Percentiles rank a stretch among this genome's conserved stretches.
Evolutionary conservation across 768 basidiomycete genomes (phyloP).

Genomic region (Leccinum pellstonianum): DNA sequence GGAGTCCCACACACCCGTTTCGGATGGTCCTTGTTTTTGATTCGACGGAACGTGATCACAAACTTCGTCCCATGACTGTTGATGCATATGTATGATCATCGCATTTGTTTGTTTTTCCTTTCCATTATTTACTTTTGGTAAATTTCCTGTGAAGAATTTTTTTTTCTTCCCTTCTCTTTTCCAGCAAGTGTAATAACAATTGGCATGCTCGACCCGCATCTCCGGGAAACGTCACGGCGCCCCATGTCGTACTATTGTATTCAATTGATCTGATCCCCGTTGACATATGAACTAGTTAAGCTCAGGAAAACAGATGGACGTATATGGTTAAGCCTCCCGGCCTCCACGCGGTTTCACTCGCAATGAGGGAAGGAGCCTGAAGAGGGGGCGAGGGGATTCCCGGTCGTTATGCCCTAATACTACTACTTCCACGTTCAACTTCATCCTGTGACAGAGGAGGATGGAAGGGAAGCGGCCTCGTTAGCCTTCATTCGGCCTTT

Average conservation of each 20-base stretch:
- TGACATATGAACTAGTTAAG: conserved; percentile 17
- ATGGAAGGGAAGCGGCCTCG: background rate
- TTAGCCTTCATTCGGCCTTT: background rate
- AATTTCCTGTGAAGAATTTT: conserved; percentile 22
- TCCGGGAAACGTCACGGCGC: conserved; percentile 23
- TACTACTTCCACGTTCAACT: conserved; percentile 10
- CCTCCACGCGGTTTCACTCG: conserved; percentile 27
- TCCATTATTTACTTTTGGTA: conserved; percentile 13
- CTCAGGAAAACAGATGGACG: conserved; percentile 30
- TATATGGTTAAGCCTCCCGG: conserved; percentile 31
- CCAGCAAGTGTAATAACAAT: background rate
- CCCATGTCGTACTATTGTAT: conserved; percentile 28
- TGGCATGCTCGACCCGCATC: conserved; percentile 14
- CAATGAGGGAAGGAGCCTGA: conserved; percentile 6
- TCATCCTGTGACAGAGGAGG: background rate
- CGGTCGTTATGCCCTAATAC: conserved; percentile 16
- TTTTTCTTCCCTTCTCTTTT: background rate
- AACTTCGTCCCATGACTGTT: background rate
- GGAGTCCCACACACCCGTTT: conserved; percentile 6
- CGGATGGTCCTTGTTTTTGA: conserved; percentile 8
- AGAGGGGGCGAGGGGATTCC: conserved; percentile 4
- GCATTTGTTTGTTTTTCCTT: conserved; percentile 14
- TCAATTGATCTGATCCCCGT: conserved; percentile 39
- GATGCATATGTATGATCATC: conserved; percentile 4
- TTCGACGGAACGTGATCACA: conserved; percentile 3